Evolutionary conservation across 768 basidiomycete species (phyloP).

Genomic region (Amanita jacksonii): DNA sequence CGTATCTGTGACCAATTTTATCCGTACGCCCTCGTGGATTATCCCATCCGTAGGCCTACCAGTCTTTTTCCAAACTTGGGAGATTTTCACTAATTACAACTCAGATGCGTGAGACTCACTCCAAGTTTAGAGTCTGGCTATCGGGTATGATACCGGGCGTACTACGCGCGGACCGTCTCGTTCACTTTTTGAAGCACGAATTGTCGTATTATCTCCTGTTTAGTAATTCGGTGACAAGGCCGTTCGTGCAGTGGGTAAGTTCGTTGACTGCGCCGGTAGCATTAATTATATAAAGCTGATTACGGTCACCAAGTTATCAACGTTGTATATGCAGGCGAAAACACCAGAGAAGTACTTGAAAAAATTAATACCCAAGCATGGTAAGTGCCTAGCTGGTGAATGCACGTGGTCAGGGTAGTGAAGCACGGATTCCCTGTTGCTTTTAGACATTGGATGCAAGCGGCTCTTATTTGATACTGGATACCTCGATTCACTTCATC

Average conservation of each 20-base stretch:
- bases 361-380: constrained; percentile 36
- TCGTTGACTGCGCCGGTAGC: too few relatives aligned
- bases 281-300: background rate
- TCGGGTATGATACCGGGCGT: background rate
- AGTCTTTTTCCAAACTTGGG: background rate
- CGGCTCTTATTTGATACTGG: constrained; percentile 36
- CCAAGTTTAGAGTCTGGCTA: background rate
- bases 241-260: constrained; percentile 1
- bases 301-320: constrained; percentile 9
- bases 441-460: constrained; percentile 37
- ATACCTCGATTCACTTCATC: constrained; percentile 33
- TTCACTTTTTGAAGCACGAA: background rate
- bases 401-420: background rate
- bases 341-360: constrained; percentile 33
- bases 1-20: constrained; percentile 10
- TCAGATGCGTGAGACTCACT: background rate
- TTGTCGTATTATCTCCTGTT: constrained; percentile 7
- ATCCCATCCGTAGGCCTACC: constrained; percentile 7
- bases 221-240: background rate
- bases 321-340: constrained; percentile 24
- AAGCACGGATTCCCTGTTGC: background rate
- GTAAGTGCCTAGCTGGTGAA: too few relatives aligned
- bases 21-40: constrained; percentile 12
- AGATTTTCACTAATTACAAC: background rate
- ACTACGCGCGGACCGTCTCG: background rate